Base-by-base conservation (phyloP, 225 moss, liverwort and hornwort species). In the Neckera pumila region DNA sequence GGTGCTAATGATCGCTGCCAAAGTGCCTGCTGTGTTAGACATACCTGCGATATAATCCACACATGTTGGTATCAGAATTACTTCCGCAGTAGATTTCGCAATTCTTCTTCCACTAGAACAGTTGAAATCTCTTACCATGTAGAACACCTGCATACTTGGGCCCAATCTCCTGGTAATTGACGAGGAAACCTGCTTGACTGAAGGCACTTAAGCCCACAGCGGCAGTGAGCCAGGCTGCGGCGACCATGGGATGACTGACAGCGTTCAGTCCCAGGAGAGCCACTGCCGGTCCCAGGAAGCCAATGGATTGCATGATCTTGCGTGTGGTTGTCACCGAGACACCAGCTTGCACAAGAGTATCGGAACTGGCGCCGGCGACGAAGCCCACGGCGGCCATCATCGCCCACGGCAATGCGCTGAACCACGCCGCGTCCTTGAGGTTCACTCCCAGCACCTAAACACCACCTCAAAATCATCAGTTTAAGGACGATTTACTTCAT, bases 161-260 rank as follows among this genome's bases (percentile, higher is more conserved):
- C 31, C 94, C 96, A 76, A 98, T 95, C 72, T 98, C 97, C 94
- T 98, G 96, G 83, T 96, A 95, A 82, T 98, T 98, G 90, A 96
- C 93, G 45, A 98, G 94, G 72, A 98, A 98, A 47, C 96, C 95
- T 38, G 97, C 97, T 91, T 96, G 96, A 80, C 96, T 96, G 91
- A 98, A 98, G 79, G 97, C 92, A 82, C 96, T 96, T 10, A 94
- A 89, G 74, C 96, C 95, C 25, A 98, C 93, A 10, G 96, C 97
- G 34, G 91, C 93, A 20, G 96, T 96, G 54, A 98, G 96, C 97
- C 96, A 96, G 21, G 95, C 88, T 20, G 96, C 89, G 43, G 96
- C 96, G 25, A 96, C 83, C 84, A 92, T 78, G 22, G 97, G 96
- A 89, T 92, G 80, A 45, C 81, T 91, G 26, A 96, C 96, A 51